These are phyloP conservation scores for Ogataea paraovalis DNA, from an alignment of 805 yeast species.

Conservation along the genomic window DNA sequence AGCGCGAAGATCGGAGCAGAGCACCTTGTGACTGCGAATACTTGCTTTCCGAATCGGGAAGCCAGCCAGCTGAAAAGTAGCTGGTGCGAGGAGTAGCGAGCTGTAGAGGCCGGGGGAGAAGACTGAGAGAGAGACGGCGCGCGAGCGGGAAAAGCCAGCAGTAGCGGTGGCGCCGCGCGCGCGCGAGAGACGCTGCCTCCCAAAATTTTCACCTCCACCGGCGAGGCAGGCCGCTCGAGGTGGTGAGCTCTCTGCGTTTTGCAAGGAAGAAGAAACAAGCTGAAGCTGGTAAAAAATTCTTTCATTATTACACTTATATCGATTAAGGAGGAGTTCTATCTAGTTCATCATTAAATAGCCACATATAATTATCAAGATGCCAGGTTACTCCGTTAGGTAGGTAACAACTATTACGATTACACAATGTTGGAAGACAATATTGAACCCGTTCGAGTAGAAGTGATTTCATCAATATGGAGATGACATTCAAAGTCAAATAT, in stretches of 20 bases:
- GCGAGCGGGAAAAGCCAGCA: too few relatives aligned
- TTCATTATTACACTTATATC: not conserved
- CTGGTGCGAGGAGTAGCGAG: too few relatives aligned
- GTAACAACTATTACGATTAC: conserved; percentile 32
- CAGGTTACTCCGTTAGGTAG: conserved; percentile 98
- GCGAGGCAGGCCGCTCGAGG: not conserved
- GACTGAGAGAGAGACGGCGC: too few relatives aligned
- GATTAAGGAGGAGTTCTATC: not conserved
- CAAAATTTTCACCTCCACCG: not conserved
- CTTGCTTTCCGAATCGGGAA: not conserved
- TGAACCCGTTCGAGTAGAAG: not conserved
- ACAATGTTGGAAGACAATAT: not conserved
- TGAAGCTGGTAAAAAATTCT: conserved; percentile 1
- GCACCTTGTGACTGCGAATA: too few relatives aligned
- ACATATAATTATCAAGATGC: conserved; percentile 55
- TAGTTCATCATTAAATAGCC: conserved; percentile 6
- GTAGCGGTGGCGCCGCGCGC: too few relatives aligned
- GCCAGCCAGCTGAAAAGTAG: too few relatives aligned
- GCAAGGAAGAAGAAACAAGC: not conserved
- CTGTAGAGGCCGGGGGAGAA: too few relatives aligned
- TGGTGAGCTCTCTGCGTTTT: not conserved
- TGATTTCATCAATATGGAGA: too few relatives aligned
- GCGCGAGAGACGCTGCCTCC: too few relatives aligned
- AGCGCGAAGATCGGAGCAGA: not conserved
- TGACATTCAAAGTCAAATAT: too few relatives aligned